phyloP scores from a whole-genome alignment of 331 rosid genomes.

The Erythrophleum ivorense region DNA sequence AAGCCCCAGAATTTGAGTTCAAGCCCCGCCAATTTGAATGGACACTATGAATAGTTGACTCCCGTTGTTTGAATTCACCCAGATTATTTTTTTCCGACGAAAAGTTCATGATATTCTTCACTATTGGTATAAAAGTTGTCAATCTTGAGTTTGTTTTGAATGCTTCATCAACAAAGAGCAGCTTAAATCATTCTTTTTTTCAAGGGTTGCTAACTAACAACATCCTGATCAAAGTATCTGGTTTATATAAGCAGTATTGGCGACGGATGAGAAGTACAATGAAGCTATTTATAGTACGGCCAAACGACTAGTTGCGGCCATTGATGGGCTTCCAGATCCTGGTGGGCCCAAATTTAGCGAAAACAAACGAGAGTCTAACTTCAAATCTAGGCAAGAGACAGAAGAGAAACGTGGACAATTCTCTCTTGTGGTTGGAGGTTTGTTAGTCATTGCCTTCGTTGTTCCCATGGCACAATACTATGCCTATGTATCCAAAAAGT shows the following conservation, averaged over 20 bases:
- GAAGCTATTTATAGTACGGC: constrained; percentile 73
- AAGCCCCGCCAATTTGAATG: not conserved
- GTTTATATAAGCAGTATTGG: constrained; percentile 60
- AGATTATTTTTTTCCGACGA: not conserved
- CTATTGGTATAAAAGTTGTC: not conserved
- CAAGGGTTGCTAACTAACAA: not conserved
- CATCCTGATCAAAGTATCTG: constrained; percentile 2
- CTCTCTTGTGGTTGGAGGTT: constrained; percentile 79
- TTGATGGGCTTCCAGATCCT: constrained; percentile 81
- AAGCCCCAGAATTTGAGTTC: not conserved
- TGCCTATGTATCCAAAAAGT: constrained; percentile 78
- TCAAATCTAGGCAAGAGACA: constrained; percentile 73
- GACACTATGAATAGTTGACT: not conserved
- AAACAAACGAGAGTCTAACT: constrained; percentile 73
- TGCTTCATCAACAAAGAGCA: not conserved
- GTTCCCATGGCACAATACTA: constrained; percentile 88
- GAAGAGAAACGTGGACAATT: constrained; percentile 83
- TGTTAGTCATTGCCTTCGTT: constrained; percentile 74
- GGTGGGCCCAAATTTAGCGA: constrained; percentile 67
- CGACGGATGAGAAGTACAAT: constrained; percentile 80
- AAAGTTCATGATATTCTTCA: not conserved
- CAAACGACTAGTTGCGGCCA: constrained; percentile 67
- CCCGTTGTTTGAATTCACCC: not conserved
- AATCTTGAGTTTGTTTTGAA: constrained; percentile 18
- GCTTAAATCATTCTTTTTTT: not conserved